Base-by-base conservation (phyloP, 2,329 filamentous ascomycete species). In the Fusarium cicatricum region DNA sequence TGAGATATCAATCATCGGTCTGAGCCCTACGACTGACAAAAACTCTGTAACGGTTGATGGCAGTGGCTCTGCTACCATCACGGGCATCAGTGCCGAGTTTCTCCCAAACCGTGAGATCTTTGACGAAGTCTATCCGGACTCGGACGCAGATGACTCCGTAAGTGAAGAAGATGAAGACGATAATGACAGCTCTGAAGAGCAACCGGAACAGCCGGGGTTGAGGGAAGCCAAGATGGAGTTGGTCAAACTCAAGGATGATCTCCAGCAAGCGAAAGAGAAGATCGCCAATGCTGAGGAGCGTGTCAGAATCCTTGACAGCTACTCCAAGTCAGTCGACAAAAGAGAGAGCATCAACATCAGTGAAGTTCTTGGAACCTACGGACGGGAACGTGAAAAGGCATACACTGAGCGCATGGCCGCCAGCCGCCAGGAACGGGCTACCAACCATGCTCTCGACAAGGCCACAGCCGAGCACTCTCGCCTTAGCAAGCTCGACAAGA, bases 31-130 rank as follows among this genome's bases (percentile, higher is more conserved):
- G 2, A 77, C 84, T 16, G 82, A 87, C 61, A 77, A 84, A 56
- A 77, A 85, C 60, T 86, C 84, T 5, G 81, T 88, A 70, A 85
- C 84, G 58, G 79, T 88, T 15, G 84, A 87, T 55, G 83, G 84
- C 36, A 80, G 76, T 45, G 82, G 84, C 10, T 64, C 77, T 2
- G 84, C 83, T 10, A 80, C 80, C 32, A 84, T 88, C 65, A 84
- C 70, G 11, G 85, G 90, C 65, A 87, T 90, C 58, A 80, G 82
- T 10, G 80, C 88, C 34, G 81, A 87, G 55, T 74, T 83, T 7
- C 74, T 87, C 10, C 79, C 80, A 2, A 86, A 86, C 58, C 76
- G 73, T 14, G 81, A 85, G 23, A 74, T 77, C 21, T 86, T 84
- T 49, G 71, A 83, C 40, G 82, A 86, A 23, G 67, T 83, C 14